Base-by-base conservation (phyloP, 176 grass and related monocot genomes). In the Phoenix dactylifera region DNA sequence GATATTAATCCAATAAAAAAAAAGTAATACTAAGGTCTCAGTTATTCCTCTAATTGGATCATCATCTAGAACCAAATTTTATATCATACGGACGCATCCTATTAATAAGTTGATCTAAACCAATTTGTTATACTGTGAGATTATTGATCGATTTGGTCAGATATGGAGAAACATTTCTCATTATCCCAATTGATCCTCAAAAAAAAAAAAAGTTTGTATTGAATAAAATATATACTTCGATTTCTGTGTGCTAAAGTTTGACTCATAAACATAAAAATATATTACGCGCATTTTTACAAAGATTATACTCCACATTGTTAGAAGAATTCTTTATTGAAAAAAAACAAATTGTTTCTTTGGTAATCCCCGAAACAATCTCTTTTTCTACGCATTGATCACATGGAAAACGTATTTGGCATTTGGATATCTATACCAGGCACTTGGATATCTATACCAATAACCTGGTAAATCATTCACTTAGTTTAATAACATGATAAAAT, bases 161-260 rank as follows among this genome's bases (percentile, higher is more conserved):
- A 59, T 59, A 59, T 30, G 1, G 9, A 59, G 26, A 59, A 59
- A 59, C 18, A 14, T 30, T 59, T 59, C 4, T 30, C 7, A 59
- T 44, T 44, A 44, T 44, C 1, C 3, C 6, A 35, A 0, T 35
- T 7, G 0, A 35, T 35, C 32, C 7, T 7, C 9, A 35, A 62
- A 61, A 64, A 64, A 61, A 64, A 64, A 30, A 20, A 39, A 22
- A 73, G 12, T 53, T 64, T 64, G 48, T 39, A 55, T 63, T 15
- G 44, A 55, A 73, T 63, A 57, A 52, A 58, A 3, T 72, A 57
- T 58, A 39, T 70, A 49, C 67, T 70, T 61, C 6, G 56, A 51
- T 28, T 72, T 72, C 18, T 4, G 18, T 72, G 56, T 72, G 68
- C 56, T 61, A 59, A 5, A 72, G 61, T 72, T 72, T 61, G 14